These are phyloP conservation scores for Immersiella caudata DNA, from an alignment of 495 filamentous ascomycete species.

Conservation along the genomic window DNA sequence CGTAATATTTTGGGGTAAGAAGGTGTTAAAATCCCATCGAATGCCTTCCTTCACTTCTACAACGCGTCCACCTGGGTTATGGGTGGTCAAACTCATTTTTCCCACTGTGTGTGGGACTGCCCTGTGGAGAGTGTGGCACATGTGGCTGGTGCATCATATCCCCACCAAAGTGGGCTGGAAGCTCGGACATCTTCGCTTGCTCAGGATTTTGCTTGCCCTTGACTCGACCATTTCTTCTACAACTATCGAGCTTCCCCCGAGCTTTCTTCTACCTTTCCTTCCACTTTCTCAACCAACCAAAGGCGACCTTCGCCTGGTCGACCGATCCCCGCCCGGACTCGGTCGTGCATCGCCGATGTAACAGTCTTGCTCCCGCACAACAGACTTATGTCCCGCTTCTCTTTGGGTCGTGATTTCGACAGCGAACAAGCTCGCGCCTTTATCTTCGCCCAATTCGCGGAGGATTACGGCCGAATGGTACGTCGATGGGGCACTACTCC, in stretches of 20 bases:
- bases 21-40: too few relatives aligned
- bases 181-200: slow-evolving; percentile 23
- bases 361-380: slow-evolving; percentile 17
- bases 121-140: background rate
- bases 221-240: background rate
- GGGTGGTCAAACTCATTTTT: too few relatives aligned
- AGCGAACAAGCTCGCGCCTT: slow-evolving; percentile 25
- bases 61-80: too few relatives aligned
- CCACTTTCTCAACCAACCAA: slow-evolving; percentile 18
- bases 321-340: background rate
- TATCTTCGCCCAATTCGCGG: slow-evolving; percentile 29
- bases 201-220: slow-evolving; percentile 18
- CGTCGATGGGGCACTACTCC: slow-evolving; percentile 8
- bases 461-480: slow-evolving; percentile 36
- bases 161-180: slow-evolving; percentile 22
- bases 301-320: slow-evolving; percentile 14
- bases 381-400: slow-evolving; percentile 35
- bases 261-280: background rate
- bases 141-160: slow-evolving; percentile 7
- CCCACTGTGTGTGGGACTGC: background rate
- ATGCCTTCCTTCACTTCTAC: too few relatives aligned
- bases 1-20: too few relatives aligned
- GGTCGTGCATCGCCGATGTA: slow-evolving; percentile 28
- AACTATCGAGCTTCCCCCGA: background rate
- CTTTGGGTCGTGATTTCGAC: slow-evolving; percentile 24